Percentiles rank a stretch among this genome's conserved stretches.
phyloP scores from a whole-genome alignment of 2,329 filamentous ascomycete genomes.

The Chaetomiaceae sp. region DNA sequence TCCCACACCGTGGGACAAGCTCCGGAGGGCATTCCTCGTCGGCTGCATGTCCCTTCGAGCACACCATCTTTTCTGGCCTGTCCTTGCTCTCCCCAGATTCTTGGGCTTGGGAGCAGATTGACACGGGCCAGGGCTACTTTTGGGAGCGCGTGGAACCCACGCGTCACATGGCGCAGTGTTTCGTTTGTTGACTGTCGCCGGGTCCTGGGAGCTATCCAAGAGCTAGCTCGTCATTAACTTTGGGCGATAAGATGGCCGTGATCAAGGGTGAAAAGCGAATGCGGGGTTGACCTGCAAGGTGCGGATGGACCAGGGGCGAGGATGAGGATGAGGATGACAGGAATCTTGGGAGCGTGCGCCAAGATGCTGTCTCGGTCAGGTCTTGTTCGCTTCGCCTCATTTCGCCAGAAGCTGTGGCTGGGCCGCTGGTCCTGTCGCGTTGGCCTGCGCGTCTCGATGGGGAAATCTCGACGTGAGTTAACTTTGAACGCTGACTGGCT shows the following conservation, averaged over 20 bases:
- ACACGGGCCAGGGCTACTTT: constrained; percentile 14
- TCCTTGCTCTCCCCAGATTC: constrained; percentile 30
- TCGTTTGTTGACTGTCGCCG: not conserved
- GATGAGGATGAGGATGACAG: not conserved
- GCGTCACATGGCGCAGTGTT: constrained; percentile 32
- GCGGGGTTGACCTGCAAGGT: not conserved
- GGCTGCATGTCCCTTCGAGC: constrained; percentile 14
- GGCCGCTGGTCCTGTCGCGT: constrained; percentile 1
- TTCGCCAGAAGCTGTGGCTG: not conserved
- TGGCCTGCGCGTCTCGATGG: constrained; percentile 1
- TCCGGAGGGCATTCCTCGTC: constrained; percentile 7
- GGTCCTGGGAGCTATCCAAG: not conserved
- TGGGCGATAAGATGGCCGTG: no score
- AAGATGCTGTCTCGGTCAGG: not conserved
- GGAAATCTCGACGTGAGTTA: not conserved
- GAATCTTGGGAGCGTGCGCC: not conserved
- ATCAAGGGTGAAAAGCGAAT: not conserved
- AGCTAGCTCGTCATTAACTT: no score
- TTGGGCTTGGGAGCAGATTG: constrained; percentile 27
- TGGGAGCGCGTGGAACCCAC: constrained; percentile 12
- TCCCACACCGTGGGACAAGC: constrained; percentile 18
- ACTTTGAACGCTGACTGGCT: no score
- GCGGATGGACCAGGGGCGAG: no score
- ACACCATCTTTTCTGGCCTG: constrained; percentile 32
- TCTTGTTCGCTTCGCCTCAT: constrained; percentile 4